These are phyloP conservation scores for Lactuca saligna DNA, from an alignment of 129 eudicot genomes.

Conservation along the genomic window DNA sequence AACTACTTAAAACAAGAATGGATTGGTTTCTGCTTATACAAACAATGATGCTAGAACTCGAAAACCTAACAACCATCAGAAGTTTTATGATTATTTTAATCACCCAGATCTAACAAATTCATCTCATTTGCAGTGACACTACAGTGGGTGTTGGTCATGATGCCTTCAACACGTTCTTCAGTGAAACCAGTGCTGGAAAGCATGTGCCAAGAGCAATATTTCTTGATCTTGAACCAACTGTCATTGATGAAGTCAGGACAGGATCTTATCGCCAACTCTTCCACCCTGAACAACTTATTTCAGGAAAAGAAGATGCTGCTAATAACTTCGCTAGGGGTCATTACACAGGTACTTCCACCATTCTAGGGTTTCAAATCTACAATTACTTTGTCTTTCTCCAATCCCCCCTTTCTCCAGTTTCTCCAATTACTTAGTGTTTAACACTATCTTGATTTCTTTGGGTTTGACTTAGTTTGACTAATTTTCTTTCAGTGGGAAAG, in stretches of 20 bases:
- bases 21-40: neutral
- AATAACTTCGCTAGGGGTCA: slow-evolving; percentile 97
- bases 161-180: slow-evolving; percentile 95
- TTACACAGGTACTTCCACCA: slow-evolving; percentile 59
- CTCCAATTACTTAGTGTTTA: neutral
- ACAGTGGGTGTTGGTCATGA: slow-evolving; percentile 73
- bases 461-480: slow-evolving; percentile 9
- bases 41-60: neutral
- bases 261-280: slow-evolving; percentile 90
- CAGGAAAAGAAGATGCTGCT: slow-evolving; percentile 98
- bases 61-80: neutral
- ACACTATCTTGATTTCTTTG: neutral
- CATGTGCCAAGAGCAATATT: slow-evolving; percentile 93
- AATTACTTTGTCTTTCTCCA: neutral
- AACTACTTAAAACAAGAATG: neutral
- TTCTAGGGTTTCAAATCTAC: neutral
- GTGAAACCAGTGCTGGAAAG: slow-evolving; percentile 93
- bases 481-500: slow-evolving; percentile 65
- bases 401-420: neutral
- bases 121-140: slow-evolving; percentile 58
- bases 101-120: slow-evolving; percentile 10
- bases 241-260: slow-evolving; percentile 87
- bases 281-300: slow-evolving; percentile 95
- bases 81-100: neutral
- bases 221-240: slow-evolving; percentile 96